Base-by-base conservation (phyloP, 352 stramenopile species). In the Globisporangium solare region DNA sequence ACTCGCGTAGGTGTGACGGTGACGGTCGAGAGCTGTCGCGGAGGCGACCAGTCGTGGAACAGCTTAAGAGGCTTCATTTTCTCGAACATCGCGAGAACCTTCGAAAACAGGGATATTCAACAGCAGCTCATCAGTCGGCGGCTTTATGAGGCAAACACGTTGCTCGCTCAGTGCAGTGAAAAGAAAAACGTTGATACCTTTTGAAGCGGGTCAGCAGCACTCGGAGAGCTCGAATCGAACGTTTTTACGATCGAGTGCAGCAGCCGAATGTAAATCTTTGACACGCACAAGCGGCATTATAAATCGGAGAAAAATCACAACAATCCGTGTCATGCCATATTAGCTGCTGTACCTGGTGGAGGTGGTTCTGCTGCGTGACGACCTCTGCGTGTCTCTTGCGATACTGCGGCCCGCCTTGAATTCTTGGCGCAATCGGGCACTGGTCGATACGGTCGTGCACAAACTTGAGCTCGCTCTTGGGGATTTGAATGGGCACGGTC, bases 391-490 rank as follows among this genome's bases (percentile, higher is more conserved):
- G 61, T 11, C 81, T 73, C 18, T 72, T 66, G 48, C 81, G 74
- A 54, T 94, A 95, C 61, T 85, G 83, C 40, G 73, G 72, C 7
- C 71, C 83, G 8, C 79, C 78, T 8, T 72, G 73, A 15, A 95
- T 70, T 17, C 45, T 66, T 0, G 64, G 47, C 4, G 83, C 73
- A 13, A 88, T 17, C 7, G 86, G 84, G 58, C 86, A 95, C 45
- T 79, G 74, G 8, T 75, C 71, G 39, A 95, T 88, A 18, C 86
- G 78, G 32, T 95, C 84, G 35, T 79, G 67, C 13, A 92, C 77
- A 66, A 95, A 95, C 57, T 92, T 89, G 21, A 95, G 71, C 57
- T 95, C 86, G 60, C 84, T 93, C 67, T 89, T 92, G 0, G 86
- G 83, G 31, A 95, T 61, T 27, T 87, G 79, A 46, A 95, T 77